Base-by-base conservation (phyloP, 2,329 filamentous ascomycete genomes). In the Chaetomium globosum region DNA sequence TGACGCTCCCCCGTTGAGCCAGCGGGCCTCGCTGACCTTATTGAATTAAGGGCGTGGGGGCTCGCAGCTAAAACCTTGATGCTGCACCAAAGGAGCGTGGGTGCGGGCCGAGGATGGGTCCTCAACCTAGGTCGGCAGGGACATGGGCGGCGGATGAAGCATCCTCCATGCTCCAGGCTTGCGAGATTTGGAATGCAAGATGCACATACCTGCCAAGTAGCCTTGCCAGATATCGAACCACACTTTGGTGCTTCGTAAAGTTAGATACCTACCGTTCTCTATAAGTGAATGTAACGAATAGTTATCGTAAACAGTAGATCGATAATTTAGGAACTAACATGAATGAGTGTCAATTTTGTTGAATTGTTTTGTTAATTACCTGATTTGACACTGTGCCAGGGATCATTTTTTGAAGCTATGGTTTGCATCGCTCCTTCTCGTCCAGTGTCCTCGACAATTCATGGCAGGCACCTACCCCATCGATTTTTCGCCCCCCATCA, bases 1-100 rank as follows among this genome's bases (percentile, higher is more conserved):
- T 2, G 66, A 69, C 64, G 68, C 66, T 67, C 68, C 67, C 59
- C 68, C 64, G 67, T 68, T 69, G 64, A 67, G 64, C 66, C 64
- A 69, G 62, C 64, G 58, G 66, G 63, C 68, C 66, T 49, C 16
- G 8, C 31, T 43, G 26, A 48, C 46, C 8, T 65, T 65, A 62
- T 65, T 69, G 57, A 23, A 58, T 4, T 7, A 13, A 6, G 4
- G 1, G 26, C 2, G 23, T 5, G 16, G 54, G 56, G 19, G 28
- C 12, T 33, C n/a, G 30, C 30, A 26, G 2, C 21, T 36, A 33
- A n/a, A 49, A 58, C 21, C 4, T 55, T 49, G 26, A n/a, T 26
- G 49, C 23, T 28, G 9, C 26, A 21, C 31, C 49, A 6, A 19
- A 10, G 51, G 28, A 31, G 3, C 28, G 26, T 13, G 49, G 23